Evolutionary conservation across 1,284 basidiomycete species (phyloP), one percentile per base, ranked within the genome.

Genomic region (Moniliella sp.): DNA sequence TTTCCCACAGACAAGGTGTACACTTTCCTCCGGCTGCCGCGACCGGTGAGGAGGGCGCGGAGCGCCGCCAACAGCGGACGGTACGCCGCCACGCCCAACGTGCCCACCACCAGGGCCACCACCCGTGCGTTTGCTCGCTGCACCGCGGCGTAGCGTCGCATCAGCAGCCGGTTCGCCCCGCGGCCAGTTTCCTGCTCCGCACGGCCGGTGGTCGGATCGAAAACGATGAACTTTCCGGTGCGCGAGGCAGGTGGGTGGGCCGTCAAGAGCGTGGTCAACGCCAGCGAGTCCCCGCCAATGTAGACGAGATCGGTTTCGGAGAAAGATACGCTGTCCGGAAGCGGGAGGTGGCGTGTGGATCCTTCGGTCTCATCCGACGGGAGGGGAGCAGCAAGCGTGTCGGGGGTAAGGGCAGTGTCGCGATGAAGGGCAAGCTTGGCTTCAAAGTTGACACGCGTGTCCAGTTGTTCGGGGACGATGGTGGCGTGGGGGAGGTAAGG

Each of bases 1-100:
- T 93, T 84, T 18, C 91, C 91, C 0, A 97, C 88, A 30, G 75
- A 80, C 47, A 97, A 74, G 0, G 88, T 93, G 61, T 97, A 99
- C 14, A 57, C 51, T 31, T 57, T 58, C 13, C 56, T 33, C 41
- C 72, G 75, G 57, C 91, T 93, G 63, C 82, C 83, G 8, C 32
- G 36, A 12, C 28, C 15, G 3, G 39, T 45, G n/a, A 46, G 37
- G 5, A 41, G 28, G n/a, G 19, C 13, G 13, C 48, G 43, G 11
- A 56, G 39, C 18, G 45, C 39, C 23, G 40, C 33, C 25, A 48
- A 34, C 12, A 52, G 32, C 9, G 43, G 29, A 21, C 34, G 37
- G 17, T 37, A 38, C 17, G 30, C 29, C 1, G 42, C 68, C 14
- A 94, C 76, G 27, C 86, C 86, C 4, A 97, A 70, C 1, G 88